Evolutionary conservation across 2,329 filamentous ascomycete species (phyloP).

Genomic region (Alternaria infectoria): DNA sequence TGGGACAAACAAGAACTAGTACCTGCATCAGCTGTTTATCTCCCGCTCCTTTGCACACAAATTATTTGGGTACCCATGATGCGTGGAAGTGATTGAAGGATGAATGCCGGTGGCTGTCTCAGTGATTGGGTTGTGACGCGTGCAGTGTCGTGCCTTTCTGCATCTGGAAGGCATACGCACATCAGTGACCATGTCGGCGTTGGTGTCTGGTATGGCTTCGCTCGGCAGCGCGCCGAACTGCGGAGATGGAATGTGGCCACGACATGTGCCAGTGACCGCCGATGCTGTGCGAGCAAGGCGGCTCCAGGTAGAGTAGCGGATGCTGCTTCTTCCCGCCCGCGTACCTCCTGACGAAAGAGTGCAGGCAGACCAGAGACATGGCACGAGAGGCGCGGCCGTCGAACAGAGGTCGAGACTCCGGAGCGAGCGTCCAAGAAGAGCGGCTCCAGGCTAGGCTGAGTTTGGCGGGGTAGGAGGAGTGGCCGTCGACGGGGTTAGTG

Average conservation of each 20-base stretch:
- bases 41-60: conserved; percentile 3
- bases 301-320: conserved; percentile 6
- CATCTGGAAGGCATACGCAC: background rate
- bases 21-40: conserved; percentile 16
- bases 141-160: conserved; percentile 6
- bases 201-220: conserved; percentile 13
- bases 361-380: background rate
- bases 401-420: conserved; percentile 7
- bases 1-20: conserved; percentile 6
- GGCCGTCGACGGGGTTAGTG: background rate
- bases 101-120: background rate
- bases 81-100: background rate
- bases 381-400: background rate
- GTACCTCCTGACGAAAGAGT: background rate
- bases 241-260: conserved; percentile 10
- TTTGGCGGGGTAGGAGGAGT: conserved; percentile 6
- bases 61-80: background rate
- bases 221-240: conserved; percentile 22
- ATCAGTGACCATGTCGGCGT: conserved; percentile 14
- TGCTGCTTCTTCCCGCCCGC: conserved; percentile 3
- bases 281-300: conserved; percentile 14
- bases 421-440: background rate
- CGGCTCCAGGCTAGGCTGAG: conserved; percentile 8
- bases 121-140: conserved; percentile 15
- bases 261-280: conserved; percentile 4